Percentiles rank a stretch among this genome's conserved stretches.
Conservation (phyloP, 495 filamentous ascomycete genomes). For the Pseudevernia furfuracea region DNA sequence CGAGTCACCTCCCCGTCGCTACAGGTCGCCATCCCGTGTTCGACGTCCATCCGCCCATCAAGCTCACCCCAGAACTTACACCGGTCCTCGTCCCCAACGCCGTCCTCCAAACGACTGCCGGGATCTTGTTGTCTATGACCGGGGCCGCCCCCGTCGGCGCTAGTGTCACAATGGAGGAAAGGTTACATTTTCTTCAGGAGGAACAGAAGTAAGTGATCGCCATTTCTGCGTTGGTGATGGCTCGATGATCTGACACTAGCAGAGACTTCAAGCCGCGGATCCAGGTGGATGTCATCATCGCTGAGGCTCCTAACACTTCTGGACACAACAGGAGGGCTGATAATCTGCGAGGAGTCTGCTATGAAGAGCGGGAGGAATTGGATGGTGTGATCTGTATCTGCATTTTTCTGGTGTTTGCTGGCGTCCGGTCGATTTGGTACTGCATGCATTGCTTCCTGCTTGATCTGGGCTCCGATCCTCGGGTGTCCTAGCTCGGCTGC, state of each 20-base stretch:
- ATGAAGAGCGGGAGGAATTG: neutral
- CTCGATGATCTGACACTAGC: neutral
- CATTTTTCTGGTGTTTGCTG: neutral
- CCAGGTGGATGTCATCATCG: neutral
- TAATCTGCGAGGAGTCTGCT: neutral
- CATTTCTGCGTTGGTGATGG: neutral
- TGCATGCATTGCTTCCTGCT: neutral
- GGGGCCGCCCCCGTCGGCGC: too few relatives aligned
- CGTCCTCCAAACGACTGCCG: too few relatives aligned
- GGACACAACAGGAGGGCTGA: neutral
- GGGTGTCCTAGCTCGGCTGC: neutral
- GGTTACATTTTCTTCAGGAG: too few relatives aligned
- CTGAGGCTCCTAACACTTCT: neutral
- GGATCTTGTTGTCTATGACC: too few relatives aligned
- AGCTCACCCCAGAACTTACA: too few relatives aligned
- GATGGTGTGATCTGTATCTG: neutral
- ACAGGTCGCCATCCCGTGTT: neutral
- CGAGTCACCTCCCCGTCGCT: neutral
- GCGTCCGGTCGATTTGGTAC: neutral
- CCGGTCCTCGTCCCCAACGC: too few relatives aligned
- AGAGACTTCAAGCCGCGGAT: neutral
- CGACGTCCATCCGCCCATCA: neutral
- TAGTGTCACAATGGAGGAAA: too few relatives aligned
- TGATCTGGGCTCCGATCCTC: neutral
- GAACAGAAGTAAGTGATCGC: too few relatives aligned